Base-by-base conservation (phyloP, 1,284 basidiomycete genomes). In the Cystobasidiaceae sp. region DNA sequence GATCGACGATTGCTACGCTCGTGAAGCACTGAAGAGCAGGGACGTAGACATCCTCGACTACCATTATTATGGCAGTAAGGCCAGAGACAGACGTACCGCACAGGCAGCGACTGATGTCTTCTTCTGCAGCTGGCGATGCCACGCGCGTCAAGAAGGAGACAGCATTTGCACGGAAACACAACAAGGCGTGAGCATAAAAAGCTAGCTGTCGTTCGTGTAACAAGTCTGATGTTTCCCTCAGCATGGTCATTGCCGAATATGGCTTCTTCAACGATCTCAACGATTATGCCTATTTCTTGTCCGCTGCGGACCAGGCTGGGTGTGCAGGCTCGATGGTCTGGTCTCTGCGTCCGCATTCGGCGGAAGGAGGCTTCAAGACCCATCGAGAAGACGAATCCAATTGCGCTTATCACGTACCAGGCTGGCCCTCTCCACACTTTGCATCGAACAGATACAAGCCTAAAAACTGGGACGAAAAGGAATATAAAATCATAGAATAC, bases 211-310 rank as follows among this genome's bases (percentile, higher is more conserved):
- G 23, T 32, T 41, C 11, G 37, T 8, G 2, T n/a, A 5, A 19
- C 25, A 19, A n/a, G 48, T 11, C 39, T 65, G 19, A 45, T 30
- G 3, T 41, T 39, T 21, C 4, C 30, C 9, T 8, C 52, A 72
- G 69, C 7, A 74, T 75, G 59, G 59, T 76, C 15, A 72, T 72
- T 3, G 75, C 74, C 32, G 75, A 76, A 58, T 73, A 69, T 43
- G 75, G 75, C 43, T 75, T 76, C 63, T 74, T 73, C 60, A 48
- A 58, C 17, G 55, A 60, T 15, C 23, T 66, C 0, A 45, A 66
- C 6, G 69, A 70, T 28, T 75, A 73, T 65, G 55, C 56, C 2
- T 34, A 39, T 1, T 75, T 75, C 62, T 43, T 75, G 11, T 33
- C 44, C 0, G 27, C 52, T 1, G 30, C 71, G 17, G 69, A 74